Evolutionary conservation across 495 filamentous ascomycete species (phyloP).

Genomic region (Penicilliopsis zonata): DNA sequence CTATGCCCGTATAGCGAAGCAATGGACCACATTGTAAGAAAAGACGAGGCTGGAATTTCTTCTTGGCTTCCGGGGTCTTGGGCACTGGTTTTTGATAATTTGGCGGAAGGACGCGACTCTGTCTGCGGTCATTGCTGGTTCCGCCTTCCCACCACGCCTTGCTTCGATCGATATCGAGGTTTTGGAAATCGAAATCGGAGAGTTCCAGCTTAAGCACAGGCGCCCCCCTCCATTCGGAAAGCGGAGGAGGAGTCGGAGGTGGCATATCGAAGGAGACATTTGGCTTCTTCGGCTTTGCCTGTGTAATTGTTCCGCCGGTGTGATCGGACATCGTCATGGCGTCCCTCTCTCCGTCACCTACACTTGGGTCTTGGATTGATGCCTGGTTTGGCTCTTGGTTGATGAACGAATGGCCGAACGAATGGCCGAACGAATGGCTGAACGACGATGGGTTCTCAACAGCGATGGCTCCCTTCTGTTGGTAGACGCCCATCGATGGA

Average conservation of each 20-base stretch:
- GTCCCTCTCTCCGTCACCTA: too few species aligned
- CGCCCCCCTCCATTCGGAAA: conserved; percentile 33
- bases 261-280: conserved; percentile 37
- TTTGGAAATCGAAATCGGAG: conserved; percentile 32
- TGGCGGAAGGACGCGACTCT: conserved; percentile 29
- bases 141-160: conserved; percentile 38
- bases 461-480: too few species aligned
- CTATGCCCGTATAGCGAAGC: conserved; percentile 77
- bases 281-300: conserved; percentile 25
- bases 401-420: too few species aligned
- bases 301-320: conserved; percentile 12
- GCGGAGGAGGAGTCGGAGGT: conserved; percentile 33
- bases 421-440: too few species aligned
- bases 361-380: too few species aligned
- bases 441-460: too few species aligned
- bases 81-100: conserved; percentile 27
- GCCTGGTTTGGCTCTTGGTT: too few species aligned
- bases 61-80: conserved; percentile 31
- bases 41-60: conserved; percentile 68
- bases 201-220: conserved; percentile 19
- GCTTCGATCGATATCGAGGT: conserved; percentile 24
- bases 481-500: too few species aligned
- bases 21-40: conserved; percentile 86
- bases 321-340: conserved; percentile 6
- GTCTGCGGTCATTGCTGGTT: conserved; percentile 19